These are phyloP conservation scores for Taxawa tesnikishii DNA, from an alignment of 2,329 filamentous ascomycete species.

Conservation along the genomic window DNA sequence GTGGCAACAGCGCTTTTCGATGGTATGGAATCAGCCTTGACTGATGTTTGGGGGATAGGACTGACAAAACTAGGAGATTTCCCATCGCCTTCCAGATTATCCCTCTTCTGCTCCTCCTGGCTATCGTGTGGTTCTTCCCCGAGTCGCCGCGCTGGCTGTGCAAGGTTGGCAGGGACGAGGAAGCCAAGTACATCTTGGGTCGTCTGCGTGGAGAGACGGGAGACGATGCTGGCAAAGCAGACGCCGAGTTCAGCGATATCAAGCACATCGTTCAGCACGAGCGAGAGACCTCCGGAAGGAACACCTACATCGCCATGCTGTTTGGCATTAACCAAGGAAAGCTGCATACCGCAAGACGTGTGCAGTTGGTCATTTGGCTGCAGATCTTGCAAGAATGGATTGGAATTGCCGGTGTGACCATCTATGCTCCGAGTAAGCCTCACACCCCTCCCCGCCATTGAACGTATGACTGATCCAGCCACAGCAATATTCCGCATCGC, in stretches of 20 bases:
- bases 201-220: constrained; percentile 45
- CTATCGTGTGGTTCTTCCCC: constrained; percentile 52
- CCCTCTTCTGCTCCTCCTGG: constrained; percentile 46
- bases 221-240: constrained; percentile 27
- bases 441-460: neutral
- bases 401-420: constrained; percentile 21
- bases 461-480: neutral
- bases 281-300: constrained; percentile 17
- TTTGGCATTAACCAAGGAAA: constrained; percentile 19
- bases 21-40: constrained; percentile 37
- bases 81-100: constrained; percentile 60
- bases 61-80: constrained; percentile 44
- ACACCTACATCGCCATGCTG: constrained; percentile 20
- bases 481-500: constrained; percentile 19
- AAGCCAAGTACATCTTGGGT: constrained; percentile 51
- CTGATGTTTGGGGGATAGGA: constrained; percentile 8
- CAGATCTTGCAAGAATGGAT: constrained; percentile 28
- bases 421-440: constrained; percentile 18
- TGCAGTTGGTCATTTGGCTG: constrained; percentile 26
- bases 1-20: constrained; percentile 44
- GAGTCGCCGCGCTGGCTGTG: constrained; percentile 58
- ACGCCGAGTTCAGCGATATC: constrained; percentile 58
- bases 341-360: constrained; percentile 21
- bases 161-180: constrained; percentile 53
- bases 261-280: constrained; percentile 51